phyloP scores from a whole-genome alignment of 495 filamentous ascomycete genomes.

The Saxophila tyrrhenica region DNA sequence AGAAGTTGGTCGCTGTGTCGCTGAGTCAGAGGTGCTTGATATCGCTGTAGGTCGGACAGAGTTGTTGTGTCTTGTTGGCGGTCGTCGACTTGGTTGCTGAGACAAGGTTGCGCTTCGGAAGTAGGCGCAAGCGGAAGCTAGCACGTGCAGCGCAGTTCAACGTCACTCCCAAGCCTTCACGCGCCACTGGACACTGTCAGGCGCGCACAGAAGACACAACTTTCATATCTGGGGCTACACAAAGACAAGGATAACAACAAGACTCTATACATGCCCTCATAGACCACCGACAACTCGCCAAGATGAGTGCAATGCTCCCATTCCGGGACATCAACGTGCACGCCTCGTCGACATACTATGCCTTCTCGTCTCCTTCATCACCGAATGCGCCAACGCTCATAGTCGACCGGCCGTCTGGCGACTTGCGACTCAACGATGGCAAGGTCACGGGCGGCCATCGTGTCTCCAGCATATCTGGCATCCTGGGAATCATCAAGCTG shows the following conservation, averaged over 20 bases:
- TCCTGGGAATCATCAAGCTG: conserved; percentile 80
- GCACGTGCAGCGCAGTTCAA: background rate
- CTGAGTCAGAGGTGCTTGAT: no score
- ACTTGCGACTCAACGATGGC: conserved; percentile 72
- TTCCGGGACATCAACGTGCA: conserved; percentile 96
- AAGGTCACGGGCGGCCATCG: conserved; percentile 62
- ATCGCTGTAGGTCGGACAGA: no score
- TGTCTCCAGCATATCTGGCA: conserved; percentile 86
- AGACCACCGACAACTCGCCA: conserved; percentile 10
- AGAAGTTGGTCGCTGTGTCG: no score
- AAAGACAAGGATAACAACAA: no score
- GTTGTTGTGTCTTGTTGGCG: no score
- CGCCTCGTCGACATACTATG: conserved; percentile 80
- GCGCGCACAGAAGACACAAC: no score
- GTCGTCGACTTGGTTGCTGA: background rate
- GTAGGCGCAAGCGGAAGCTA: background rate
- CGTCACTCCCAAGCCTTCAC: background rate
- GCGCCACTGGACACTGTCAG: no score
- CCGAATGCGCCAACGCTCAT: conserved; percentile 77
- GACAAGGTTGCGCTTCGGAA: background rate
- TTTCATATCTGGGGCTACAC: no score
- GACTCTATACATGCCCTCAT: no score
- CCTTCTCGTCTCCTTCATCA: conserved; percentile 90
- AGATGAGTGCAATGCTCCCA: conserved; percentile 57
- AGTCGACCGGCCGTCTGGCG: conserved; percentile 85